Conservation (phyloP, 495 filamentous ascomycete genomes). For the Annulohypoxylon moriforme region DNA sequence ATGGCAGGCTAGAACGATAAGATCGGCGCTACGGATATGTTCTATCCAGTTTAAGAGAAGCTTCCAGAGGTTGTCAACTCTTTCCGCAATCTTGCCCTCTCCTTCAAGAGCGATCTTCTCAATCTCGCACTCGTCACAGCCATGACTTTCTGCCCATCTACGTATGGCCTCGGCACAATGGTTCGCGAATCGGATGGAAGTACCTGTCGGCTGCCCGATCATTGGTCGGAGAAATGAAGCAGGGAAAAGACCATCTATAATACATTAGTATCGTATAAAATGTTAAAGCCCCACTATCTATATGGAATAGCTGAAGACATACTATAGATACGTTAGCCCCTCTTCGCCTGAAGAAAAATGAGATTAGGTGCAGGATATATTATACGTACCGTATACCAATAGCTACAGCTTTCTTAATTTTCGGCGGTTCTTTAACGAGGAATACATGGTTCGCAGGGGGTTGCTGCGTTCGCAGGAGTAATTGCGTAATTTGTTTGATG, state of each 20-base stretch:
- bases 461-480: constrained; percentile 71
- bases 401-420: constrained; percentile 83
- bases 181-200: constrained; percentile 91
- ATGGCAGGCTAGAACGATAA: constrained; percentile 90
- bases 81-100: constrained; percentile 93
- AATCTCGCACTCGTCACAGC: constrained; percentile 73
- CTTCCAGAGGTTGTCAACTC: constrained; percentile 93
- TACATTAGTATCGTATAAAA: neutral
- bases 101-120: constrained; percentile 95
- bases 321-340: neutral
- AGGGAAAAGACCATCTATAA: constrained; percentile 84
- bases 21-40: constrained; percentile 85
- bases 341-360: neutral
- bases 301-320: neutral
- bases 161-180: constrained; percentile 85
- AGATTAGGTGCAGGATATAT: neutral
- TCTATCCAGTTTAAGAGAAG: constrained; percentile 95
- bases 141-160: constrained; percentile 77
- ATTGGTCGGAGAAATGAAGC: constrained; percentile 84
- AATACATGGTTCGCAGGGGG: constrained; percentile 75
- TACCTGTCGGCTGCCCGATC: constrained; percentile 94
- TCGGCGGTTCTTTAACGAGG: constrained; percentile 73
- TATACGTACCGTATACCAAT: constrained; percentile 75
- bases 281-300: neutral
- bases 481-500: constrained; percentile 73